These are phyloP conservation scores for Astragalus membranaceus DNA, from an alignment of 306 rosid species.

Conservation along the genomic window DNA sequence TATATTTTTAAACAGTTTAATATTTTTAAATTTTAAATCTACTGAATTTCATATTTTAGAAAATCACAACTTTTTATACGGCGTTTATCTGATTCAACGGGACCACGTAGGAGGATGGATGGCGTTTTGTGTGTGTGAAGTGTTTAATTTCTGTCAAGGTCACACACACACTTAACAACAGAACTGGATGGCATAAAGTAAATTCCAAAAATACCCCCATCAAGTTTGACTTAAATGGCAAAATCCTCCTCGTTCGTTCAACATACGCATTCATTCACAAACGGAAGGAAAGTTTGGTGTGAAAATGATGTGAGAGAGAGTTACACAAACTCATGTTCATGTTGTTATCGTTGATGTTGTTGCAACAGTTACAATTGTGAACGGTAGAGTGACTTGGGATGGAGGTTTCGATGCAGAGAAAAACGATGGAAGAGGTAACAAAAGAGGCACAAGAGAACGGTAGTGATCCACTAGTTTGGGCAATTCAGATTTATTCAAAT, in stretches of 20 bases:
- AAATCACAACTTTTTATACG: too few species aligned
- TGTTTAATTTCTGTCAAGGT: background rate
- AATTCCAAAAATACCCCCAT: background rate
- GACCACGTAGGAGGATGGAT: background rate
- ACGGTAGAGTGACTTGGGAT: slow-evolving; percentile 34
- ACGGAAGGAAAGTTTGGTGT: background rate
- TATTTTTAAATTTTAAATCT: too few species aligned
- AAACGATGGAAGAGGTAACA: slow-evolving; percentile 40
- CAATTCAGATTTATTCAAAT: slow-evolving; percentile 59
- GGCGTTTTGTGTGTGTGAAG: background rate
- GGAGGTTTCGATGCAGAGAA: slow-evolving; percentile 7
- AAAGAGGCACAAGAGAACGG: slow-evolving; percentile 76
- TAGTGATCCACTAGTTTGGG: slow-evolving; percentile 83
- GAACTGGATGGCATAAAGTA: background rate
- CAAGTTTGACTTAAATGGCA: slow-evolving; percentile 15
- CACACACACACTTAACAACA: background rate
- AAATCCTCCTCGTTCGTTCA: background rate
- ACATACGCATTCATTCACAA: background rate
- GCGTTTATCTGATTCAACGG: too few species aligned
- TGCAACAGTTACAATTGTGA: background rate
- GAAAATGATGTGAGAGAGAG: background rate
- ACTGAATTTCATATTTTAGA: too few species aligned
- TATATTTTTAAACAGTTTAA: too few species aligned
- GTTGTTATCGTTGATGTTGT: background rate
- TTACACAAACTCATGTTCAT: background rate